Evolutionary conservation across 2,329 filamentous ascomycete species (phyloP).

Genomic region (Neofusicoccum sp.): DNA sequence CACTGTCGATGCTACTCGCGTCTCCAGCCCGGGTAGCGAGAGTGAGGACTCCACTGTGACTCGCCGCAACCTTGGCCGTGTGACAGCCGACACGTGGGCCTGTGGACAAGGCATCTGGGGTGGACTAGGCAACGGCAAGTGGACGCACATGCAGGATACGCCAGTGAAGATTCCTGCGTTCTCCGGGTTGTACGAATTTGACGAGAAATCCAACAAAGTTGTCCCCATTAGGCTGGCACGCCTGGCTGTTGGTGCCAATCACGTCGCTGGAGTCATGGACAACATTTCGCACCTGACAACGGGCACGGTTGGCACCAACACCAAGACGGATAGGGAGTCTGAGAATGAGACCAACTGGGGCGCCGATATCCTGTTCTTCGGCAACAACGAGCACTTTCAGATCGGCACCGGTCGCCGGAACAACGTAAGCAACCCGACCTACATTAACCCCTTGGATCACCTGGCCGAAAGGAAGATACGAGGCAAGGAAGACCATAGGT

Average conservation of each 20-base stretch:
- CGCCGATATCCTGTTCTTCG: slow-evolving; percentile 87
- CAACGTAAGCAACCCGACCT: slow-evolving; percentile 71
- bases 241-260: slow-evolving; percentile 74
- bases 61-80: slow-evolving; percentile 48
- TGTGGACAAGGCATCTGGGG: slow-evolving; percentile 85
- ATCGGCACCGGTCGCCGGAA: slow-evolving; percentile 86
- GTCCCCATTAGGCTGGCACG: slow-evolving; percentile 75
- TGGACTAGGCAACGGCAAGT: slow-evolving; percentile 77
- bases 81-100: slow-evolving; percentile 78
- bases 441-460: slow-evolving; percentile 74
- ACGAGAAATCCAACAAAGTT: slow-evolving; percentile 66
- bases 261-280: slow-evolving; percentile 78
- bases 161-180: slow-evolving; percentile 80
- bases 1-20: slow-evolving; percentile 70
- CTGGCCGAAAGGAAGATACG: slow-evolving; percentile 61
- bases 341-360: slow-evolving; percentile 82
- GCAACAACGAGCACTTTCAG: slow-evolving; percentile 91
- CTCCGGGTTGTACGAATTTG: slow-evolving; percentile 81
- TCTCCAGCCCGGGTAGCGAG: slow-evolving; percentile 46
- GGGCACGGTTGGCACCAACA: slow-evolving; percentile 43
- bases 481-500: slow-evolving; percentile 66
- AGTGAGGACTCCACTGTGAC: slow-evolving; percentile 19
- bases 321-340: slow-evolving; percentile 23
- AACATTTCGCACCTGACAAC: slow-evolving; percentile 71
- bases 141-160: slow-evolving; percentile 78